Percentiles rank a stretch among this genome's conserved stretches.
These are phyloP conservation scores for Paramyrothecium roridum DNA, from an alignment of 2,329 filamentous ascomycete species.

Conservation along the genomic window DNA sequence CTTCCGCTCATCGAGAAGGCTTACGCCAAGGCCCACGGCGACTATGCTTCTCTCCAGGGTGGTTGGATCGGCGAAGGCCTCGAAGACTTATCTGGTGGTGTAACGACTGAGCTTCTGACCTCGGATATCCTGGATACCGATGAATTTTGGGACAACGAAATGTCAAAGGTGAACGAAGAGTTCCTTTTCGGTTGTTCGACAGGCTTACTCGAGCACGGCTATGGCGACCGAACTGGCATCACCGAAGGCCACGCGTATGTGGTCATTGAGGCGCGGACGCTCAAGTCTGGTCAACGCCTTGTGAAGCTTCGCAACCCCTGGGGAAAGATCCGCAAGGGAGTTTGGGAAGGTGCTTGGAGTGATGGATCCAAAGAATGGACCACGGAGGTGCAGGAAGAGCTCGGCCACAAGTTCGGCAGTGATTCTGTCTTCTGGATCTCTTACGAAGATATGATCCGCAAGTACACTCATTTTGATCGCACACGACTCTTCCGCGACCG, in stretches of 20 bases:
- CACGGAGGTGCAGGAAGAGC: constrained; percentile 52
- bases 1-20: constrained; percentile 78
- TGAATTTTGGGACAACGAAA: constrained; percentile 78
- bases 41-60: constrained; percentile 68
- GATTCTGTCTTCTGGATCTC: constrained; percentile 64
- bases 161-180: constrained; percentile 75
- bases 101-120: constrained; percentile 66
- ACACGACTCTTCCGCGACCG: constrained; percentile 57
- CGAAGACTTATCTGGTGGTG: constrained; percentile 63
- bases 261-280: constrained; percentile 54
- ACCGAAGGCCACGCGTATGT: constrained; percentile 58
- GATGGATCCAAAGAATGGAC: constrained; percentile 63
- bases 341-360: constrained; percentile 59
- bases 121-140: constrained; percentile 75
- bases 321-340: constrained; percentile 54
- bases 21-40: constrained; percentile 80
- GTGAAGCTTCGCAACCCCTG: constrained; percentile 60
- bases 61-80: constrained; percentile 65
- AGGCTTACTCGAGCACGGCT: constrained; percentile 60
- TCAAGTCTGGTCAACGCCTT: constrained; percentile 51
- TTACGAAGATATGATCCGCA: constrained; percentile 59
- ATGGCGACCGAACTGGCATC: constrained; percentile 57
- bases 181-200: constrained; percentile 73
- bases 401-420: constrained; percentile 57
- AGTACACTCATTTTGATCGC: constrained; percentile 59